phyloP scores from a whole-genome alignment of 2,329 filamentous ascomycete species.

The Fusarium bactridioides region DNA sequence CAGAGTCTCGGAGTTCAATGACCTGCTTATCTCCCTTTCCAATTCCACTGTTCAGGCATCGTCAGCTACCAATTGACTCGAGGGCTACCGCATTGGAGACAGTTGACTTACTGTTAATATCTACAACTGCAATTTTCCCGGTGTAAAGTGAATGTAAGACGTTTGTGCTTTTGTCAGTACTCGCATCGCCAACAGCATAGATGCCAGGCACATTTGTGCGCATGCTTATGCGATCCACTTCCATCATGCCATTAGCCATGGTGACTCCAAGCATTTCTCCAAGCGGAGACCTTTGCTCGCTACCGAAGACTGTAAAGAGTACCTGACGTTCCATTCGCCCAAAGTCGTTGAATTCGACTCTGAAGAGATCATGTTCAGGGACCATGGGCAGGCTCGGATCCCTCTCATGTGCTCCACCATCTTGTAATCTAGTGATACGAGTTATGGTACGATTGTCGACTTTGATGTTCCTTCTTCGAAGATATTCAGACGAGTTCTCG shows the following conservation, averaged over 20 bases:
- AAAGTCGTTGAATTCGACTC: not conserved
- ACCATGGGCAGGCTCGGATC: not conserved
- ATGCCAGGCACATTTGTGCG: not conserved
- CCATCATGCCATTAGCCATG: not conserved
- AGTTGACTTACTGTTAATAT: not conserved
- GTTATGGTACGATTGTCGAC: not conserved
- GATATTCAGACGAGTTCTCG: not conserved
- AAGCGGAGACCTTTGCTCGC: not conserved
- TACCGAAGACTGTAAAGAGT: not conserved
- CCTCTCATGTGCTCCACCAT: not conserved
- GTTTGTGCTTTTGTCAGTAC: not conserved
- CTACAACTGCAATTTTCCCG: not conserved
- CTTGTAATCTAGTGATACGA: not conserved
- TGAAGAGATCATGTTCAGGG: not conserved
- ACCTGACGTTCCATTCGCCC: not conserved
- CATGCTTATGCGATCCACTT: not conserved
- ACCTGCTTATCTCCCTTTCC: not conserved
- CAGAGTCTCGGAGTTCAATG: not conserved
- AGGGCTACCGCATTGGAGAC: fast-evolving
- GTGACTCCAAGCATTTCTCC: not conserved
- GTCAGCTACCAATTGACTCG: not conserved
- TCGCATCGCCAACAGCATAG: not conserved
- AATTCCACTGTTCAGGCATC: not conserved
- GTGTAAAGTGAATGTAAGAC: not conserved
- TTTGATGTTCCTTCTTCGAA: not conserved